Evolutionary conservation across 306 rosid species (phyloP).

Genomic region (Corylus americana): DNA sequence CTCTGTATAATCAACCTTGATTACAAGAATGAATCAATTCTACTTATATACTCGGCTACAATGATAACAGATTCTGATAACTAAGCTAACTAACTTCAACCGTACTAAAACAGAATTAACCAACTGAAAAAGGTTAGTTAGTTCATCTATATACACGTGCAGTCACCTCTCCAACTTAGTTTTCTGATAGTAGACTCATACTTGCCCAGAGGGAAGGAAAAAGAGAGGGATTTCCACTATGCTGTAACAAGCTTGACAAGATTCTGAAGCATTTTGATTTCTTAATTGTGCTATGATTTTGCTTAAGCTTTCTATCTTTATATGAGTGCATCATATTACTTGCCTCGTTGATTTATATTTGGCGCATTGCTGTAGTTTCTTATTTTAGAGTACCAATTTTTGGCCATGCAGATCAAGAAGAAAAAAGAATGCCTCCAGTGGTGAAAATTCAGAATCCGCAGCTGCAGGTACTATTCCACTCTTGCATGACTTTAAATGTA

Average conservation of each 20-base stretch:
- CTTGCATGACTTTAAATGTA: conserved; percentile 12
- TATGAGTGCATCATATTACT: neutral
- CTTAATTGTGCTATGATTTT: neutral
- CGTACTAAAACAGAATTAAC: too few relatives aligned
- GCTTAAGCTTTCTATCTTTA: neutral
- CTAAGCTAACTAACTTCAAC: too few relatives aligned
- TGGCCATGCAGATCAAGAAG: conserved; percentile 80
- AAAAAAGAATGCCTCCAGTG: conserved; percentile 80
- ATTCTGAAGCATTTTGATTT: neutral
- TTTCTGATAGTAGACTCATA: neutral
- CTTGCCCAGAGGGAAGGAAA: neutral
- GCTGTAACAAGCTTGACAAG: neutral
- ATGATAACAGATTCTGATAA: too few relatives aligned
- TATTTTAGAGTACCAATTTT: conserved; percentile 24
- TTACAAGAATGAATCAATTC: too few relatives aligned
- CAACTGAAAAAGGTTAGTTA: too few relatives aligned
- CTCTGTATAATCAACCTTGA: too few relatives aligned
- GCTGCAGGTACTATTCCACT: conserved; percentile 51
- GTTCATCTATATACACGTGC: too few relatives aligned
- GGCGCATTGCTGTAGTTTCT: conserved; percentile 17
- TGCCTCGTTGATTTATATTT: neutral
- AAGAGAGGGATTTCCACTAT: neutral
- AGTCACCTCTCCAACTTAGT: too few relatives aligned
- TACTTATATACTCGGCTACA: too few relatives aligned
- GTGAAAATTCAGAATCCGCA: conserved; percentile 83